Evolutionary conservation across 768 basidiomycete genomes (phyloP).

Genomic region (Collybia mongolica): DNA sequence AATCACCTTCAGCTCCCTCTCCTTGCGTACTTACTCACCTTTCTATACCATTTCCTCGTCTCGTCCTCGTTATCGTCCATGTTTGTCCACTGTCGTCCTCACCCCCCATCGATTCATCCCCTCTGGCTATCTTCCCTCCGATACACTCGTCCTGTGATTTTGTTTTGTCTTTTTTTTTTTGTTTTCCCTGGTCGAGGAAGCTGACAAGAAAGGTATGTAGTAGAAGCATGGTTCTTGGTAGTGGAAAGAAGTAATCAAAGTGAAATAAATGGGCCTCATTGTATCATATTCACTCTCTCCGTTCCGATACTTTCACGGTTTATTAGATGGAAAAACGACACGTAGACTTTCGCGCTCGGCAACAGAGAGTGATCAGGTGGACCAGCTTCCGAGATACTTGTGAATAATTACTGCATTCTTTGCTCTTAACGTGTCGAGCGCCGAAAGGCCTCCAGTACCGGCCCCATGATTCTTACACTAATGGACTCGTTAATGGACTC

Average conservation of each 20-base stretch:
- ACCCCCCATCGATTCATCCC: not conserved
- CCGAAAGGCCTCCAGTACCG: too few species aligned
- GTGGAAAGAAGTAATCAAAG: constrained; percentile 4
- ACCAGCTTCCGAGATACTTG: too few species aligned
- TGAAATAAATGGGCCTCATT: constrained; percentile 1
- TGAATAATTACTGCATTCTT: too few species aligned
- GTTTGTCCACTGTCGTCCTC: not conserved
- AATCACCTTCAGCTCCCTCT: not conserved
- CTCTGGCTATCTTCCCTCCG: not conserved
- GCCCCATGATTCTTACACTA: too few species aligned
- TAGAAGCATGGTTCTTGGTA: constrained; percentile 3
- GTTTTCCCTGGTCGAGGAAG: not conserved
- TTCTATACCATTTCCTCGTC: not conserved
- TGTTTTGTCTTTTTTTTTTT: constrained; percentile 1
- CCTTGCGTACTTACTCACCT: constrained; percentile 4
- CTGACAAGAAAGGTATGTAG: constrained; percentile 5
- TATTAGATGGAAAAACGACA: too few species aligned
- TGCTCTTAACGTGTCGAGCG: too few species aligned
- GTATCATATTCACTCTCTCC: not conserved
- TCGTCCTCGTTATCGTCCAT: not conserved
- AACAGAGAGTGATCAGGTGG: too few species aligned
- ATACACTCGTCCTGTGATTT: not conserved
- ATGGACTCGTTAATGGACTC: too few species aligned
- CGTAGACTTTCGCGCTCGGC: too few species aligned
- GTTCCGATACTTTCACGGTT: too few species aligned